Evolutionary conservation across 2,329 filamentous ascomycete genomes (phyloP).

Genomic region (Claviceps humidiphila): DNA sequence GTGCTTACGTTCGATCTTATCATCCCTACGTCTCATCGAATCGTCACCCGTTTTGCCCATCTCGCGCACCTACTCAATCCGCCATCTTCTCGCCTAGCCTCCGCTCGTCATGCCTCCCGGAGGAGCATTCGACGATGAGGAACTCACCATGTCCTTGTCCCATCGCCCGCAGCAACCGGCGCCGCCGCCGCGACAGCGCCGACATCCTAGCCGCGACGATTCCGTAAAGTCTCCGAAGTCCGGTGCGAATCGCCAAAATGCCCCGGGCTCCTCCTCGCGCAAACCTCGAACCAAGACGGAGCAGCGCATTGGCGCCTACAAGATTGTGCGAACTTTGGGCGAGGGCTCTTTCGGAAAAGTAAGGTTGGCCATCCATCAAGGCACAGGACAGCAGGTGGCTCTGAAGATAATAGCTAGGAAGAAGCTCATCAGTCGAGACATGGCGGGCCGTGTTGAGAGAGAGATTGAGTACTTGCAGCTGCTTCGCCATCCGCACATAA

Average conservation of each 20-base stretch:
- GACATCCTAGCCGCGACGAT: conserved; percentile 10
- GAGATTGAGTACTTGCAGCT: conserved; percentile 98
- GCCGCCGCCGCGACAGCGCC: conserved; percentile 13
- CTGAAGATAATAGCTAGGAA: conserved; percentile 96
- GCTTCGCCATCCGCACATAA: conserved; percentile 92
- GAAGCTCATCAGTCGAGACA: conserved; percentile 91
- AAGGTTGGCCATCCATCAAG: conserved; percentile 85
- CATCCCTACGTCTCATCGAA: too few relatives aligned
- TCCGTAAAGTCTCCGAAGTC: conserved; percentile 14
- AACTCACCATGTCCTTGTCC: conserved; percentile 65
- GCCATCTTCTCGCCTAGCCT: neutral
- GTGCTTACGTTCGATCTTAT: too few relatives aligned
- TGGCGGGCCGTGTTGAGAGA: conserved; percentile 93
- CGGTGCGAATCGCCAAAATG: conserved; percentile 17
- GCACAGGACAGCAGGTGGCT: conserved; percentile 88
- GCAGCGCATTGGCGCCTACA: conserved; percentile 85
- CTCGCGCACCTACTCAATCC: neutral
- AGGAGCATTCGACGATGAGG: conserved; percentile 62
- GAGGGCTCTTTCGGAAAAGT: conserved; percentile 98
- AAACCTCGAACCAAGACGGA: conserved; percentile 48
- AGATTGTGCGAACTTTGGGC: conserved; percentile 76
- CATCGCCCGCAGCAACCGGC: conserved; percentile 32
- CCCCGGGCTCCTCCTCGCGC: conserved; percentile 19
- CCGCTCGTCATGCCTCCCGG: conserved; percentile 32
- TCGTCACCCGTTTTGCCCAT: too few relatives aligned